Evolutionary conservation across 2,329 filamentous ascomycete genomes (phyloP), one percentile per base, ranked within the genome.

Genomic region (Elsinoe arachidis): DNA sequence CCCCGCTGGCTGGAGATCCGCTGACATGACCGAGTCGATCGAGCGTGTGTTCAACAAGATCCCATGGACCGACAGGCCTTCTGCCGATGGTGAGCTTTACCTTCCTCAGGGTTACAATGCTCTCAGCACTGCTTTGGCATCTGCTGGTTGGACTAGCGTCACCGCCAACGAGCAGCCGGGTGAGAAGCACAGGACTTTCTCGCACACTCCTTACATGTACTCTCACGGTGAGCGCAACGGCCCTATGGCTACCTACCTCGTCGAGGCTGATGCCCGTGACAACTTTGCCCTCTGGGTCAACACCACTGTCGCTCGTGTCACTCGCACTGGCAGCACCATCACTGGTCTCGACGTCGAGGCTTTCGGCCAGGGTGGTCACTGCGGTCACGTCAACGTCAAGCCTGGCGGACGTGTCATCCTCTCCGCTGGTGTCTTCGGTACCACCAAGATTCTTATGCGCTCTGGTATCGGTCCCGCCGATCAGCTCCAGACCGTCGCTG

Each of bases 221-320:
- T 73, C 74, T 5, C 72, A 83, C 46, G 85, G 84, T 54, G 82
- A 87, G 68, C 77, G 86, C 59, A 82, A 82, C 44, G 86, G 87
- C 1, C 86, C 86, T 11, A 74, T 89, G 67, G 82, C 82, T 7
- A 87, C 86, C 0, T 90, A 90, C 65, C 79, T 90, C 1, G 81
- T 84, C 3, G 76, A 78, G 15, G 84, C 84, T 1, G 75, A 76
- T 49, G 72, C 73, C 41, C 77, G 82, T 59, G 70, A 74, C 38
- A 87, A 88, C 72, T 89, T 90, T 71, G 77, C 80, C 55, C 73
- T 90, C 49, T 82, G 81, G 76, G 80, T 80, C 17, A 82, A 84
- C 66, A 86, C 84, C 2, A 77, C 80, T 44, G 85, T 87, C n/a
- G 78, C 80, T 62, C 79, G 85, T 26, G 78, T 88, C n/a, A 72